Base-by-base conservation (phyloP, 2,329 filamentous ascomycete genomes). In the Exutisphaerella laricina region DNA sequence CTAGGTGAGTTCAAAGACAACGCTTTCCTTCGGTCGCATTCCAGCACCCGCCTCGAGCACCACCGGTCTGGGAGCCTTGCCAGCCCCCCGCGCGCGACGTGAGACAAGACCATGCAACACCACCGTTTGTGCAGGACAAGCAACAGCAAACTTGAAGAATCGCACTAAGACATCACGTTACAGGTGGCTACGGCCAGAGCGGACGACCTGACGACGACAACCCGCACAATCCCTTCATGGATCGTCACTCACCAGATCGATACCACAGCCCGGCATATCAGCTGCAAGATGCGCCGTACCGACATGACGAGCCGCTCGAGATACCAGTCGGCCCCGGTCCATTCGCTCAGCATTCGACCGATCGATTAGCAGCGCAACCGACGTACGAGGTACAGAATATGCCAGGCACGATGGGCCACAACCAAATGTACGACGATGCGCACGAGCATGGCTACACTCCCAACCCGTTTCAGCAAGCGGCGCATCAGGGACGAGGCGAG, bases 291-390 rank as follows among this genome's bases (percentile, higher is more conserved):
- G 78, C 81, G 53, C 80, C 82, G 6, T 89, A 87, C 61, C 66
- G 66, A 23, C 73, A 65, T 52, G 57, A 66, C 52, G 64, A 70
- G 35, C 80, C 80, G 48, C 70, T 89, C 38, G 78, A 85, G 54
- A 86, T 88, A 62, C 84, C 82, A 46, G 75, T 78, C 67, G 80
- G 77, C 3, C 75, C 77, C 43, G 68, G 74, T 34, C 66, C 71
- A 20, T 50, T 44, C 28, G 34, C 30, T 66, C 65, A 17, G 60
- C 65, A 37, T 66, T 70, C 83, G 1, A 82, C 80, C 58, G 90
- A 97, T 67, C 76, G 82, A 44, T 71, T 97, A 39, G 80, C 84
- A 45, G 75, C 89, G 51, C 89, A 96, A 65, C 86, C 88, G 37
- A 90, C 89, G 43, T 86, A 85, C 62, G 85, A 82, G 3, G 82